Evolutionary conservation across 192 early-diverging fungal genomes (phyloP).

Genomic region (Rhizoclosmatium sp.): DNA sequence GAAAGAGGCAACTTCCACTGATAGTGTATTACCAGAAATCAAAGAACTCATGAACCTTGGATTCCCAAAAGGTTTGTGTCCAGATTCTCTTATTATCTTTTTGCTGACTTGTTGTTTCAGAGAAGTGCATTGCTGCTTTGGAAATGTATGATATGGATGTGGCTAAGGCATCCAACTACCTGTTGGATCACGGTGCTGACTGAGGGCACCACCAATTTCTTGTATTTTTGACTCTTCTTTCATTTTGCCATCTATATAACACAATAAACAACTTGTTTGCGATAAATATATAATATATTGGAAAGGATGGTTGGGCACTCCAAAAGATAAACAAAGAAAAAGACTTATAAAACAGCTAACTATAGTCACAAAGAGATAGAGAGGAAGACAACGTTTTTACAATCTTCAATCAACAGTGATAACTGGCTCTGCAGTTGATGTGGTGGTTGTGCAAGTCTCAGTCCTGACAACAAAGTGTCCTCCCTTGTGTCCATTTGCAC

Average conservation of each 20-base stretch:
- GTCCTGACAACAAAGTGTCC: background rate
- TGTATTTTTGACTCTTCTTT: background rate
- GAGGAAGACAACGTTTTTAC: background rate
- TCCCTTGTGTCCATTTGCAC: background rate
- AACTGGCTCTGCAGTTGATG: background rate
- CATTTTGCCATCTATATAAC: background rate
- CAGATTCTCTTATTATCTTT: background rate
- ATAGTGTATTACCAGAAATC: constrained; percentile 47
- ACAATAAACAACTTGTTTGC: background rate
- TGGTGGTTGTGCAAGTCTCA: background rate
- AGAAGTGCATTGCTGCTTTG: constrained; percentile 46
- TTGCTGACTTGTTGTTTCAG: constrained; percentile 14
- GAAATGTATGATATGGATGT: constrained; percentile 52
- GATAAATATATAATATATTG: background rate
- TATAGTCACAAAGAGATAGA: background rate
- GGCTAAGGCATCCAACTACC: constrained; percentile 43
- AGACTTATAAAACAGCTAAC: background rate
- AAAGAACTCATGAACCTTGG: constrained; percentile 48
- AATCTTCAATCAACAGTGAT: background rate
- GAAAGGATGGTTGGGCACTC: background rate
- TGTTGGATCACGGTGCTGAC: background rate
- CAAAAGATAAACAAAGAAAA: background rate
- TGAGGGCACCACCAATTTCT: background rate
- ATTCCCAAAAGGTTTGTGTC: constrained; percentile 48
- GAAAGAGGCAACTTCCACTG: background rate